These are phyloP conservation scores for Yarrowia phangngaensis DNA, from an alignment of 805 yeast genomes.

Conservation along the genomic window DNA sequence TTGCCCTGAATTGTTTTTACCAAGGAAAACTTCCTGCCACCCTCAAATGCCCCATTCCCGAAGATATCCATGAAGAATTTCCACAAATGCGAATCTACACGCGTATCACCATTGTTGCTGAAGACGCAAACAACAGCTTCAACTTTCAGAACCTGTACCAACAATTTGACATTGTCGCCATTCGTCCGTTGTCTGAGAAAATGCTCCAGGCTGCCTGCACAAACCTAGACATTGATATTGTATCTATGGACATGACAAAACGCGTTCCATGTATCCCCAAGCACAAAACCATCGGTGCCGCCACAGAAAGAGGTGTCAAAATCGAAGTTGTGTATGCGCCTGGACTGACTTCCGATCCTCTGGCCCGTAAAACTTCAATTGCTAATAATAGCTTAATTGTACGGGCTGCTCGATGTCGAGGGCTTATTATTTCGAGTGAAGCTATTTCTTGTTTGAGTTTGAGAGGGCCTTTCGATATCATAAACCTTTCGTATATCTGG, in stretches of 20 bases:
- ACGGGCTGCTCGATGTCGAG: slow-evolving; percentile 76
- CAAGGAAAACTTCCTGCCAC: slow-evolving; percentile 33
- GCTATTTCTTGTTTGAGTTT: slow-evolving; percentile 50
- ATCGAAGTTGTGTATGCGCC: slow-evolving; percentile 67
- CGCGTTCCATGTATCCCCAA: slow-evolving; percentile 72
- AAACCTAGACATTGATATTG: slow-evolving; percentile 73
- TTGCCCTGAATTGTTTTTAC: slow-evolving; percentile 61
- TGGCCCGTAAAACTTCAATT: slow-evolving; percentile 58
- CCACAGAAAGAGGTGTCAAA: slow-evolving; percentile 74
- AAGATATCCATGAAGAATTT: slow-evolving; percentile 39
- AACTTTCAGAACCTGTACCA: slow-evolving; percentile 45
- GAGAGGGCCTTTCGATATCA: slow-evolving; percentile 66
- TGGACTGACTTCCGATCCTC: slow-evolving; percentile 33
- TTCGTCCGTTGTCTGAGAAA: slow-evolving; percentile 75
- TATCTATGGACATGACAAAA: slow-evolving; percentile 63
- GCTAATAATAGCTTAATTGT: slow-evolving; percentile 69
- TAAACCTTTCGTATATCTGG: slow-evolving; percentile 59
- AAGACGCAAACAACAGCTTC: slow-evolving; percentile 74
- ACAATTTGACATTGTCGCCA: slow-evolving; percentile 75
- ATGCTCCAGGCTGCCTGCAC: slow-evolving; percentile 71
- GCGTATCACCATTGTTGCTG: slow-evolving; percentile 69
- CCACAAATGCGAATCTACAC: slow-evolving; percentile 53
- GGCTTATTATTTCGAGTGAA: slow-evolving; percentile 76
- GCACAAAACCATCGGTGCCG: slow-evolving; percentile 81
- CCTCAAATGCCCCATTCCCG: slow-evolving; percentile 42